phyloP scores from a whole-genome alignment of 768 basidiomycete species.

The Termitomyces eurrhizus region DNA sequence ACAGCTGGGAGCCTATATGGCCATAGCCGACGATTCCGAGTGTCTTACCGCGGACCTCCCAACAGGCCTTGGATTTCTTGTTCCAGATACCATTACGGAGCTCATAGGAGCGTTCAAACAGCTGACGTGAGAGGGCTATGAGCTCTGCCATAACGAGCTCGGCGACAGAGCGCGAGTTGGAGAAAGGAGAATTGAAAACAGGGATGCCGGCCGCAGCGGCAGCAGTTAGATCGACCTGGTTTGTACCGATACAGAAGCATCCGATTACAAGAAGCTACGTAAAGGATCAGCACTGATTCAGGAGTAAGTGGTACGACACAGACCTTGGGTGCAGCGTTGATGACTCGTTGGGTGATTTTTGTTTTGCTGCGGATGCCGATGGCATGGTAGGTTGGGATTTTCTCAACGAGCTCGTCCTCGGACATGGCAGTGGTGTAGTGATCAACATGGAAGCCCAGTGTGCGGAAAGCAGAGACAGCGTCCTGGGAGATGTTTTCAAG shows the following conservation, averaged over 20 bases:
- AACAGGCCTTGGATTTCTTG: conserved; percentile 97
- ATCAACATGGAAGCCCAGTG: conserved; percentile 90
- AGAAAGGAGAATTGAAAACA: conserved; percentile 99
- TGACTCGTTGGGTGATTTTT: conserved; percentile 86
- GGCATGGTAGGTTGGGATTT: conserved; percentile 83
- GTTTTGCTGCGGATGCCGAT: conserved; percentile 98
- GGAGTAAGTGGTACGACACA: conserved; percentile 16
- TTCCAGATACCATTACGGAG: conserved; percentile 93
- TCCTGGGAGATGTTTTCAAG: conserved; percentile 95
- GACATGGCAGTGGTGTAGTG: conserved; percentile 79
- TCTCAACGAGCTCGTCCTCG: conserved; percentile 90
- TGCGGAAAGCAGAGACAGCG: conserved; percentile 75
- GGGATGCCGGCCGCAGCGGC: conserved; percentile 89
- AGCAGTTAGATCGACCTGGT: conserved; percentile 88
- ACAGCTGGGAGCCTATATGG: conserved; percentile 96
- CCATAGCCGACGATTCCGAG: conserved; percentile 98
- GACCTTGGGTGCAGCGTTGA: conserved; percentile 85
- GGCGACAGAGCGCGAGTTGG: conserved; percentile 97
- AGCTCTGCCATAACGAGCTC: conserved; percentile 96
- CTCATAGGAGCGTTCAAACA: conserved; percentile 85
- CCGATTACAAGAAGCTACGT: conserved; percentile 88
- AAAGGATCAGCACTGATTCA: background rate
- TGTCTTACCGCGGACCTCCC: conserved; percentile 97
- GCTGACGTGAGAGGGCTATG: conserved; percentile 90
- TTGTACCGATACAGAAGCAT: conserved; percentile 99